These are phyloP conservation scores for Rubia balearica DNA, from an alignment of 305 asterid species.

Conservation along the genomic window DNA sequence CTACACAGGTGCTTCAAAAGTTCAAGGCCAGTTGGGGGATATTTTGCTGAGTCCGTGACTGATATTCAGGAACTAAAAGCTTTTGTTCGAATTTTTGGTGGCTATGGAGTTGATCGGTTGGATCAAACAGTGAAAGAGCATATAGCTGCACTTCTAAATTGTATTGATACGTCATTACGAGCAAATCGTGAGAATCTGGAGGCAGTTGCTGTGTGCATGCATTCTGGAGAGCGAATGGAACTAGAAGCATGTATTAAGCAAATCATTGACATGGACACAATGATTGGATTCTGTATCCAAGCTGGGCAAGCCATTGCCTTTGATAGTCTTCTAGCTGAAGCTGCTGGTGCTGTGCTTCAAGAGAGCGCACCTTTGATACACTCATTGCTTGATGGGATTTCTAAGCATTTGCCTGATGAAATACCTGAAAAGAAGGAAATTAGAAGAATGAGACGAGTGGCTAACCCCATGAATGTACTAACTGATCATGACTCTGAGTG, in stretches of 20 bases:
- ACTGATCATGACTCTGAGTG: constrained; percentile 84
- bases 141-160: constrained; percentile 87
- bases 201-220: constrained; percentile 94
- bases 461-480: constrained; percentile 54
- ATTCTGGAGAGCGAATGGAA: constrained; percentile 74
- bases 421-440: constrained; percentile 84
- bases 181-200: constrained; percentile 93
- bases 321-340: constrained; percentile 80
- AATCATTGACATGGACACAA: constrained; percentile 91
- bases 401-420: constrained; percentile 77
- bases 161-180: constrained; percentile 88
- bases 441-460: constrained; percentile 89
- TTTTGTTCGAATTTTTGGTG: constrained; percentile 78
- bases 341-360: constrained; percentile 71
- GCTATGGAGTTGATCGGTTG: constrained; percentile 90
- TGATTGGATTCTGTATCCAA: constrained; percentile 93
- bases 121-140: constrained; percentile 96
- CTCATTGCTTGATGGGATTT: constrained; percentile 67
- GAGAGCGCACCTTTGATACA: constrained; percentile 92
- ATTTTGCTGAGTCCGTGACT: constrained; percentile 86
- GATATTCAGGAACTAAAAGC: constrained; percentile 79
- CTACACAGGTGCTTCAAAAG: constrained; percentile 89
- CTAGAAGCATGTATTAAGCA: constrained; percentile 74
- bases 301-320: constrained; percentile 94
- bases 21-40: constrained; percentile 89